Percentiles rank a stretch among this genome's conserved stretches.
These are phyloP conservation scores for Tuber borchii DNA, from an alignment of 495 filamentous ascomycete genomes.

Conservation along the genomic window DNA sequence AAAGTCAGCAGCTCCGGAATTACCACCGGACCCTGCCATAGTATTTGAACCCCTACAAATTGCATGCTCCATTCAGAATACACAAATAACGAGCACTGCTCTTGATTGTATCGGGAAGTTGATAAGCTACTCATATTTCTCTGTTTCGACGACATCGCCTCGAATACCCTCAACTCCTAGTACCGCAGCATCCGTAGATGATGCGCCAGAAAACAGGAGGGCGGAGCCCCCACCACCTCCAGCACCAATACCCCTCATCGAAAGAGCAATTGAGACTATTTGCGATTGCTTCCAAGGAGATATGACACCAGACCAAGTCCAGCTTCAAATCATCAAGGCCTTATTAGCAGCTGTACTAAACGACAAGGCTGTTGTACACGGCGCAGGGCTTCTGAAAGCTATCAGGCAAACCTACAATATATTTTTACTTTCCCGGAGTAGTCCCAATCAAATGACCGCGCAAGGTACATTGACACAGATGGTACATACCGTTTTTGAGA, in stretches of 20 bases:
- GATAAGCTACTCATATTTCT: constrained; percentile 97
- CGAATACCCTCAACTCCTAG: constrained; percentile 18
- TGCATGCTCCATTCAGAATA: constrained; percentile 75
- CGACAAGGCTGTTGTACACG: constrained; percentile 97
- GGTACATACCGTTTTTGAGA: constrained; percentile 95
- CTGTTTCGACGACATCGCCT: constrained; percentile 55
- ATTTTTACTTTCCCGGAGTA: constrained; percentile 86
- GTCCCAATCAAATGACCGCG: constrained; percentile 88
- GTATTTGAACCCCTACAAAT: constrained; percentile 86
- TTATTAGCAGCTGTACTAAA: constrained; percentile 91
- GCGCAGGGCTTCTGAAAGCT: constrained; percentile 93
- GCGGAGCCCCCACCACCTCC: constrained; percentile 48
- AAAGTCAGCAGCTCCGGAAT: constrained; percentile 62
- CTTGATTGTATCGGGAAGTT: constrained; percentile 98
- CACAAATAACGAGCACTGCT: constrained; percentile 76
- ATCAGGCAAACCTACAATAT: constrained; percentile 98
- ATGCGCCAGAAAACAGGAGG: constrained; percentile 46
- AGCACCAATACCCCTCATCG: constrained; percentile 64
- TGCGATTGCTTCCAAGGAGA: constrained; percentile 99
- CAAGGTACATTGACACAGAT: constrained; percentile 97
- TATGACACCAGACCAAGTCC: constrained; percentile 77
- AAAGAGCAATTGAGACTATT: constrained; percentile 96
- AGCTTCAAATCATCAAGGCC: constrained; percentile 96
- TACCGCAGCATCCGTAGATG: constrained; percentile 16
- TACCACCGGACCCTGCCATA: constrained; percentile 71